These are phyloP conservation scores for Aspergillus brasiliensis DNA, from an alignment of 2,329 filamentous ascomycete genomes.

Conservation along the genomic window DNA sequence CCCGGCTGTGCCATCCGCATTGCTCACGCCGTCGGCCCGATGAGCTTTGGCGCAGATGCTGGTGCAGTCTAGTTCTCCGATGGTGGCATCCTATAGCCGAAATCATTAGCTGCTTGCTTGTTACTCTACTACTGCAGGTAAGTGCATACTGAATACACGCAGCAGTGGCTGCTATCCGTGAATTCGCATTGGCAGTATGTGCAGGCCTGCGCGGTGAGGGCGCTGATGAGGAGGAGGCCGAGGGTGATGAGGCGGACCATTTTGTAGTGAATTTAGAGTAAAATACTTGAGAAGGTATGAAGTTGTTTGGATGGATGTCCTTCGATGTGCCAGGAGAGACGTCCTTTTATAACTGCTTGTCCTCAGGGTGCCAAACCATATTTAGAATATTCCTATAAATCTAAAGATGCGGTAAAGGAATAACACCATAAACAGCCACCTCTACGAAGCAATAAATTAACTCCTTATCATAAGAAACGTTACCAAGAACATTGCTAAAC, in stretches of 20 bases:
- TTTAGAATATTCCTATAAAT: too few relatives aligned
- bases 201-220: constrained; percentile 7
- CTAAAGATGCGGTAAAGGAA: too few relatives aligned
- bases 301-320: not conserved
- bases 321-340: not conserved
- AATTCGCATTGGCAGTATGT: constrained; percentile 15
- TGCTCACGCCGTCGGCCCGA: constrained; percentile 7
- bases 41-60: constrained; percentile 6
- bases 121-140: too few relatives aligned
- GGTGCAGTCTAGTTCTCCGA: constrained; percentile 7
- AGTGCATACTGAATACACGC: constrained; percentile 9
- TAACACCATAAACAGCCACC: too few relatives aligned
- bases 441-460: too few relatives aligned
- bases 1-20: constrained; percentile 1
- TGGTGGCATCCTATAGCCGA: not conserved
- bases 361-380: too few relatives aligned
- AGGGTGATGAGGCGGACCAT: not conserved
- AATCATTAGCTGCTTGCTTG: not conserved
- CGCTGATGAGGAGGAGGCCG: not conserved
- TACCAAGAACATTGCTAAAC: too few relatives aligned
- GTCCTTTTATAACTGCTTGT: too few relatives aligned
- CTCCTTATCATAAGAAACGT: too few relatives aligned
- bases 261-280: not conserved
- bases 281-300: too few relatives aligned
- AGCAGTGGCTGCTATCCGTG: constrained; percentile 5